Conservation (phyloP, 2,329 filamentous ascomycete species). For the Phyllachora maydis region DNA sequence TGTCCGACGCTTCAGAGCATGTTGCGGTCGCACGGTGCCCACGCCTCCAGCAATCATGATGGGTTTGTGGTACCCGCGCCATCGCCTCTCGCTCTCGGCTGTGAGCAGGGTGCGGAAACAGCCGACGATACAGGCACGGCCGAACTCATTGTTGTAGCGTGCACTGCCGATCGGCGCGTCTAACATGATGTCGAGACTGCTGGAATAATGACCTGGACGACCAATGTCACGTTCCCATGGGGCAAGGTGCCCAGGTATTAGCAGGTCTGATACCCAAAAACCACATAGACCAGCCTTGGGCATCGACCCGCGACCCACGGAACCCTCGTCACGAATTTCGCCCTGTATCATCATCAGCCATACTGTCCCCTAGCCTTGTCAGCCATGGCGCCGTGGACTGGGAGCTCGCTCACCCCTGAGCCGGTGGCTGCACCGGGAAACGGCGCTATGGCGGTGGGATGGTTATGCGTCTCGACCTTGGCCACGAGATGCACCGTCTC, state of each 20-base stretch:
- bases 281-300: constrained; percentile 84
- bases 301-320: constrained; percentile 77
- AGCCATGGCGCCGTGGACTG: too few relatives aligned
- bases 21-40: constrained; percentile 75
- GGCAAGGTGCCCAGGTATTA: constrained; percentile 63
- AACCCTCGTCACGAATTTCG: constrained; percentile 88
- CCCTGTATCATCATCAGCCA: too few relatives aligned
- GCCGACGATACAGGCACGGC: constrained; percentile 68
- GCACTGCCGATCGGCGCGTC: constrained; percentile 91
- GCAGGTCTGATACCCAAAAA: constrained; percentile 86
- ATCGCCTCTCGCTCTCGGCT: too few relatives aligned
- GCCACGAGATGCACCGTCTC: constrained; percentile 74
- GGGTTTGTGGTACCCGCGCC: constrained; percentile 90
- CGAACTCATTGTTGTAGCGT: constrained; percentile 95
- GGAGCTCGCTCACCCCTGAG: too few relatives aligned
- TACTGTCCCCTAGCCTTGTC: too few relatives aligned
- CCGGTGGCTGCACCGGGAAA: constrained; percentile 88
- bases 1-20: constrained; percentile 66
- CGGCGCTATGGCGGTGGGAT: constrained; percentile 87
- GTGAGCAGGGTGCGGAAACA: constrained; percentile 83
- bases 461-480: constrained; percentile 97
- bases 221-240: constrained; percentile 89
- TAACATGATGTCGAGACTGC: constrained; percentile 90
- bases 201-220: constrained; percentile 78
- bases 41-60: constrained; percentile 97